phyloP scores from a whole-genome alignment of 1,284 basidiomycete species.

The Ganoderma multipileum region DNA sequence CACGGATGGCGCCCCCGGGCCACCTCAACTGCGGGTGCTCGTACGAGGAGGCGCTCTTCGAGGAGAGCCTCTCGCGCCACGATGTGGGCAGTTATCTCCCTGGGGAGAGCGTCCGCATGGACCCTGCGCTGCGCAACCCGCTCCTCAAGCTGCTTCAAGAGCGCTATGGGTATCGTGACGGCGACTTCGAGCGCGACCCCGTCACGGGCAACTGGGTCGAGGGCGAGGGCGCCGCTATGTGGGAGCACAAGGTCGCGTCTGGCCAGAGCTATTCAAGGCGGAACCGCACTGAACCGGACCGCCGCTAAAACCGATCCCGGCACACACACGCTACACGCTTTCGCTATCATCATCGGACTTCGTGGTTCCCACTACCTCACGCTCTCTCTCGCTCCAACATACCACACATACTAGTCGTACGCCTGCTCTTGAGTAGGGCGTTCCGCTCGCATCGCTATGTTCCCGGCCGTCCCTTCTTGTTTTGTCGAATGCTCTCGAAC shows the following conservation, averaged over 20 bases:
- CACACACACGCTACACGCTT: conserved; percentile 5
- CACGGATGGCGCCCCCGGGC: conserved; percentile 79
- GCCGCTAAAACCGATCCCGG: conserved; percentile 29
- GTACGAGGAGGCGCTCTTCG: conserved; percentile 81
- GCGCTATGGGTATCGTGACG: conserved; percentile 81
- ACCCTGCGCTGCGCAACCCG: conserved; percentile 81
- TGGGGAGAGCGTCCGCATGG: conserved; percentile 85
- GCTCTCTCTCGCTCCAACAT: conserved; percentile 3
- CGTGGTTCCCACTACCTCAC: conserved; percentile 3
- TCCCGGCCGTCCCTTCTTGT: conserved; percentile 11
- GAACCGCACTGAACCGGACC: conserved; percentile 39
- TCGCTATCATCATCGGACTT: conserved; percentile 7
- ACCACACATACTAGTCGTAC: not conserved
- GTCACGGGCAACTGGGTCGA: conserved; percentile 66
- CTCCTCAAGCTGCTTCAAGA: conserved; percentile 71
- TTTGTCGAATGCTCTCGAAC: conserved; percentile 15
- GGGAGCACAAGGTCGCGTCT: conserved; percentile 63
- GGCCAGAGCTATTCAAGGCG: conserved; percentile 47
- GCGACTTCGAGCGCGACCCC: conserved; percentile 79
- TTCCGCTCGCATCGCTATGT: conserved; percentile 2
- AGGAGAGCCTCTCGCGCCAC: conserved; percentile 80
- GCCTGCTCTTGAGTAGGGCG: conserved; percentile 2
- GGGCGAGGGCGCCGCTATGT: conserved; percentile 63
- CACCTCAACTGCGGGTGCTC: conserved; percentile 85
- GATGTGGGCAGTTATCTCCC: conserved; percentile 81